Percentiles rank a stretch among this genome's conserved stretches.
Evolutionary conservation across 495 filamentous ascomycete species (phyloP).

Genomic region (Penicillium mononematosum): DNA sequence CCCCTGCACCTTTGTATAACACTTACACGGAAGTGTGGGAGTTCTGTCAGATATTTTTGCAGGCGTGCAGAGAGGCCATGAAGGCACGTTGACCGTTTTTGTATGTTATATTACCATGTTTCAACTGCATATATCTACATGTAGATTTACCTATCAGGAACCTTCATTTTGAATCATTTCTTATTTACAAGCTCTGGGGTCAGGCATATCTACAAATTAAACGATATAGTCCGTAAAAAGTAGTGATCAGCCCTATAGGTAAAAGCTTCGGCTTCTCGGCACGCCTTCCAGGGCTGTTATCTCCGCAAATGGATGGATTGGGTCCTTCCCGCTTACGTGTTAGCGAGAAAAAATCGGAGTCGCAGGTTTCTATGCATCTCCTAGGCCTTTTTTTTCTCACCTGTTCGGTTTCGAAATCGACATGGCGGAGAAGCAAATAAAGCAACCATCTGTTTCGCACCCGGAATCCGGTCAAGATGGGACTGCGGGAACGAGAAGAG

Average conservation of each 20-base stretch:
- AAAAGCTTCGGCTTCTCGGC: slow-evolving; percentile 21
- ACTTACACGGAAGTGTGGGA: slow-evolving; percentile 73
- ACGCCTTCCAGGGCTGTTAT: background rate
- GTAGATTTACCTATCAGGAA: background rate
- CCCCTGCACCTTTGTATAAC: slow-evolving; percentile 90
- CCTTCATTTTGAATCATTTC: background rate
- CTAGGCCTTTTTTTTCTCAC: background rate
- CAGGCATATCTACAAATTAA: background rate
- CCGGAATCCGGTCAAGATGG: slow-evolving; percentile 9
- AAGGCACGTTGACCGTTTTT: slow-evolving; percentile 9
- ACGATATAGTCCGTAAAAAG: background rate
- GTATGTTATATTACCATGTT: background rate
- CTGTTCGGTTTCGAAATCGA: background rate
- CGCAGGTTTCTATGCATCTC: background rate
- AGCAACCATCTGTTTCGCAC: slow-evolving; percentile 1
- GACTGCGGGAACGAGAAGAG: slow-evolving; percentile 11
- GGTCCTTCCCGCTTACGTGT: slow-evolving; percentile 4
- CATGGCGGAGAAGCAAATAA: slow-evolving; percentile 8
- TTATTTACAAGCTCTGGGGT: background rate
- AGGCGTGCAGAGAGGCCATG: slow-evolving; percentile 39
- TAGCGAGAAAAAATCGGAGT: slow-evolving; percentile 6
- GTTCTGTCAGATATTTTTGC: slow-evolving; percentile 60
- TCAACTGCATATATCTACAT: background rate
- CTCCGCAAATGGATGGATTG: slow-evolving; percentile 15
- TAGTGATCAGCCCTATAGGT: background rate